Percentiles rank a stretch among this genome's conserved stretches.
These are phyloP conservation scores for Plantago major DNA, from an alignment of 257 asterid genomes.

Conservation along the genomic window DNA sequence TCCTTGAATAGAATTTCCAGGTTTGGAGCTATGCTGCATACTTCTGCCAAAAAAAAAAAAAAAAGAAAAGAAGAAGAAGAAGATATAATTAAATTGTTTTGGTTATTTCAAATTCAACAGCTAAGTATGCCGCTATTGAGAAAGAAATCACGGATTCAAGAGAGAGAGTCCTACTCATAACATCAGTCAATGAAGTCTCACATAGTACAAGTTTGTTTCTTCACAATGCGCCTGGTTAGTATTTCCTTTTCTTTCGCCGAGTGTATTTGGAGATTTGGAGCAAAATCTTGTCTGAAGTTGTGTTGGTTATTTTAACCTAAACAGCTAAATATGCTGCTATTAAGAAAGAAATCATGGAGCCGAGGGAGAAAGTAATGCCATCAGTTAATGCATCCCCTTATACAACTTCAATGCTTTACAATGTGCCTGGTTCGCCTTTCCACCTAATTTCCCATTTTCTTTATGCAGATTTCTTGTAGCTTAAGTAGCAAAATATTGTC, in stretches of 20 bases:
- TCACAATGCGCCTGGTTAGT: slow-evolving; percentile 1
- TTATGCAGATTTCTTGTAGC: not conserved
- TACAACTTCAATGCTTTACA: not conserved
- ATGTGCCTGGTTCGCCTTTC: not conserved
- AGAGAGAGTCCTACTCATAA: not conserved
- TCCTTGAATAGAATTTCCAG: too few relatives aligned
- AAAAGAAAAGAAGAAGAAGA: too few relatives aligned
- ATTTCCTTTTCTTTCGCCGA: not conserved
- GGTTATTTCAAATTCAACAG: not conserved
- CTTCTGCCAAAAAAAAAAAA: too few relatives aligned
- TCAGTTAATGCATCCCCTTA: not conserved
- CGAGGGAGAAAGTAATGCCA: not conserved
- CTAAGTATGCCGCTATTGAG: not conserved
- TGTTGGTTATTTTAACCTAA: not conserved
- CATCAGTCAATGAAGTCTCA: not conserved
- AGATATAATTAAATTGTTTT: not conserved
- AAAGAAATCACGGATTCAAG: not conserved
- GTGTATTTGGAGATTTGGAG: not conserved
- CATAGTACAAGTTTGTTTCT: not conserved
- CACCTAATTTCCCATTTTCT: not conserved
- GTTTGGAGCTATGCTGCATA: too few relatives aligned
- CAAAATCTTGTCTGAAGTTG: not conserved
- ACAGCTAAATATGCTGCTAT: slow-evolving; percentile 4
- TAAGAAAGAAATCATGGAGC: not conserved
- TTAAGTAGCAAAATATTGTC: not conserved